These are phyloP conservation scores for Nephelium lappaceum DNA, from an alignment of 345 rosid genomes.

Conservation along the genomic window DNA sequence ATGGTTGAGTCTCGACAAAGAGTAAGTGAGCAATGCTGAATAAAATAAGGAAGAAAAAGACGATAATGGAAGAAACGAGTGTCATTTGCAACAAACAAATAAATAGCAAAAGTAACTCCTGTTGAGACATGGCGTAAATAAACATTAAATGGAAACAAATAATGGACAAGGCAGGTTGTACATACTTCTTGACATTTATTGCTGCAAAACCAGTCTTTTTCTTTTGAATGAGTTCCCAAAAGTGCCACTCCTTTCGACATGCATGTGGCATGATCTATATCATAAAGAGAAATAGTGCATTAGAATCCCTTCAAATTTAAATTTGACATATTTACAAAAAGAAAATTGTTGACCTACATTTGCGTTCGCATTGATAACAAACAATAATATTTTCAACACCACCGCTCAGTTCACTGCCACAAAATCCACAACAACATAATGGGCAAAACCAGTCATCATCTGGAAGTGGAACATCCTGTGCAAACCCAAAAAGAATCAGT, in stretches of 20 bases:
- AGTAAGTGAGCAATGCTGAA: neutral
- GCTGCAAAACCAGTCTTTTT: slow-evolving; percentile 66
- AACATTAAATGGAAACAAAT: neutral
- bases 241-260: slow-evolving; percentile 28
- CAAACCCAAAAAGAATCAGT: slow-evolving; percentile 15
- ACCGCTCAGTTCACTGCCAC: slow-evolving; percentile 41
- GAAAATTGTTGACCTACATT: slow-evolving; percentile 49
- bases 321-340: slow-evolving; percentile 1
- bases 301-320: slow-evolving; percentile 24
- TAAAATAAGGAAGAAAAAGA: neutral
- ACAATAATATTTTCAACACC: slow-evolving; percentile 31
- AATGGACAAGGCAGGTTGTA: neutral
- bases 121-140: neutral
- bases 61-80: too few relatives aligned
- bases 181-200: slow-evolving; percentile 65
- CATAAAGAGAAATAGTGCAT: slow-evolving; percentile 23
- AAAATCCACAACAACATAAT: slow-evolving; percentile 72
- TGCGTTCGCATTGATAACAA: slow-evolving; percentile 70
- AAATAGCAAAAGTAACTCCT: neutral
- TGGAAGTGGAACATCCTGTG: slow-evolving; percentile 52
- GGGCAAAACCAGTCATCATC: slow-evolving; percentile 92
- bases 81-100: neutral
- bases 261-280: slow-evolving; percentile 64
- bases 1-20: neutral
- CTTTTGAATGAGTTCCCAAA: slow-evolving; percentile 23